A percentile compares a stretch with the other conserved stretches of the same genome.
Conservation (phyloP, 768 basidiomycete genomes). For the Mycena polygramma region DNA sequence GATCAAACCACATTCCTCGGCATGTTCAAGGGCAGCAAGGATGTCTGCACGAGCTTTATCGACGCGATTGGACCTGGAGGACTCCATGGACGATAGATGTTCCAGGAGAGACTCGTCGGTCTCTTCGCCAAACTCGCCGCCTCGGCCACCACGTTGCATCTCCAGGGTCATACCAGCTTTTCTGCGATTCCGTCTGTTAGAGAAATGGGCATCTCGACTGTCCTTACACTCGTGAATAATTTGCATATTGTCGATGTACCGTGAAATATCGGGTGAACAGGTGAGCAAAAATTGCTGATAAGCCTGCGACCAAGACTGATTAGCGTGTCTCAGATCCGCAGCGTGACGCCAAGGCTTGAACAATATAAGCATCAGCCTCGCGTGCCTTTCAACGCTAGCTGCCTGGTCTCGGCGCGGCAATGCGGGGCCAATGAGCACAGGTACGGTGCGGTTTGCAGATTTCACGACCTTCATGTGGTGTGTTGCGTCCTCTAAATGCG, state of each 20-base stretch:
- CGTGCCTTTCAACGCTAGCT: background rate
- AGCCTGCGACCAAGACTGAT: slow-evolving; percentile 1
- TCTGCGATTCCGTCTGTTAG: background rate
- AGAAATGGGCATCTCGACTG: slow-evolving; percentile 9
- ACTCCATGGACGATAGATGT: background rate
- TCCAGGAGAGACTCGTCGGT: background rate
- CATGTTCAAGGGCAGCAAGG: background rate
- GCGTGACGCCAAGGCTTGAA: slow-evolving; percentile 44
- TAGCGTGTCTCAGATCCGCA: background rate
- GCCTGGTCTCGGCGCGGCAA: background rate
- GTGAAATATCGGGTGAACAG: slow-evolving; percentile 23
- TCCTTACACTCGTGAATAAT: slow-evolving; percentile 25
- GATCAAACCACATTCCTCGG: background rate
- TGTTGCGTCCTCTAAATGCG: background rate
- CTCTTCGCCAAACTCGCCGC: background rate
- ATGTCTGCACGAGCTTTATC: background rate
- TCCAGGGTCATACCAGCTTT: background rate
- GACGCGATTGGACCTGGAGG: background rate
- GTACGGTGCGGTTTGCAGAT: background rate
- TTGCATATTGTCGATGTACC: slow-evolving; percentile 27
- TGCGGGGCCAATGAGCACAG: slow-evolving; percentile 7
- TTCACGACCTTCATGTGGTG: background rate
- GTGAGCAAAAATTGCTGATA: background rate
- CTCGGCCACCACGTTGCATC: background rate
- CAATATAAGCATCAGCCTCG: slow-evolving; percentile 42